These are phyloP conservation scores for Aechmea fasciata DNA, from an alignment of 176 grass and related monocot species.

Conservation along the genomic window DNA sequence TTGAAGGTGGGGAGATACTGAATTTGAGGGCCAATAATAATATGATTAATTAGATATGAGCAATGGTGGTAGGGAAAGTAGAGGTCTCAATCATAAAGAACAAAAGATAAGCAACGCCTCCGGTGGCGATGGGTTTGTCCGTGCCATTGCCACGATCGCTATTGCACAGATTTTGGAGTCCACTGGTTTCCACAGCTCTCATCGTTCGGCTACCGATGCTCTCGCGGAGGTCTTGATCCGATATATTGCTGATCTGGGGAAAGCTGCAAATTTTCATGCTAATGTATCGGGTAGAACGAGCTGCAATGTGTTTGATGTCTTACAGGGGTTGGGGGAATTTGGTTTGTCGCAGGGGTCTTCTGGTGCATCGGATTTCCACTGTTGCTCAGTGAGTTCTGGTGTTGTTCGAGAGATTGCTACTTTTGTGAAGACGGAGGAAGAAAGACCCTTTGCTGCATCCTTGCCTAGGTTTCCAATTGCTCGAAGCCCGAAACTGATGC, in stretches of 20 bases:
- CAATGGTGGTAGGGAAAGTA: conserved; percentile 3
- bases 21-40: not conserved
- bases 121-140: conserved; percentile 43
- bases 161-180: conserved; percentile 66
- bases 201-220: conserved; percentile 49
- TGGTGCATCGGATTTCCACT: conserved; percentile 37
- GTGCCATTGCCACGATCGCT: conserved; percentile 45
- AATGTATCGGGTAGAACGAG: conserved; percentile 53
- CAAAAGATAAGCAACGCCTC: conserved; percentile 19
- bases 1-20: not conserved
- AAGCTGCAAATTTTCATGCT: conserved; percentile 47
- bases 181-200: conserved; percentile 46
- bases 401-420: conserved; percentile 46
- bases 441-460: conserved; percentile 43
- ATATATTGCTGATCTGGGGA: conserved; percentile 62
- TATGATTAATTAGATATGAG: not conserved
- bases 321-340: conserved; percentile 66
- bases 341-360: conserved; percentile 43
- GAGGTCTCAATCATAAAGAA: conserved; percentile 15
- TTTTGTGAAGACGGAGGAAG: conserved; percentile 37
- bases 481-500: not conserved
- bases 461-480: conserved; percentile 52
- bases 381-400: conserved; percentile 50
- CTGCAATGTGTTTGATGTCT: conserved; percentile 71
- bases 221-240: conserved; percentile 51